A percentile compares a stretch with the other conserved stretches of the same genome.
These are phyloP conservation scores for Suillus tomentosus DNA, from an alignment of 768 basidiomycete species.

Conservation along the genomic window DNA sequence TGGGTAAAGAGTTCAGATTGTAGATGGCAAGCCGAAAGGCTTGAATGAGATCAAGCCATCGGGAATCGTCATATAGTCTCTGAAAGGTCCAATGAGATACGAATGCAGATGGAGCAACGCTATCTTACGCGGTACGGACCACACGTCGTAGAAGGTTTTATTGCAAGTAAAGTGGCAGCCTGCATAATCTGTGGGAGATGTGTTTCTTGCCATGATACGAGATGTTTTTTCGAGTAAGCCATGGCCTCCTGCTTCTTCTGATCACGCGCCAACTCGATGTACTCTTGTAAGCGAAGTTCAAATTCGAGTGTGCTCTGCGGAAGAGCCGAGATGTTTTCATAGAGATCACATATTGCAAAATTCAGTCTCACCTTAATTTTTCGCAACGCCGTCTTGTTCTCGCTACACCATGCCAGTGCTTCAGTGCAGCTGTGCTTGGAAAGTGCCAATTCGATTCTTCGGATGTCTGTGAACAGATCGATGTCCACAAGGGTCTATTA, in stretches of 20 bases:
- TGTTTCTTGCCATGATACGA: slow-evolving; percentile 80
- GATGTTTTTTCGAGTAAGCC: slow-evolving; percentile 77
- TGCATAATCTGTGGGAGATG: slow-evolving; percentile 78
- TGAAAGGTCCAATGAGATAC: slow-evolving; percentile 33
- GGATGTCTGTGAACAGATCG: slow-evolving; percentile 88
- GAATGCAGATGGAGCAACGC: background rate
- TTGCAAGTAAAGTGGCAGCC: slow-evolving; percentile 77
- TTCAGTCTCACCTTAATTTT: slow-evolving; percentile 73
- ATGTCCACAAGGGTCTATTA: slow-evolving; percentile 83
- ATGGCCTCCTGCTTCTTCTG: slow-evolving; percentile 76
- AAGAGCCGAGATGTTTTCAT: slow-evolving; percentile 20
- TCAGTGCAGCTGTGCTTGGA: slow-evolving; percentile 77
- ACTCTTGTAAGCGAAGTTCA: slow-evolving; percentile 93
- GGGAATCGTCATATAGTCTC: slow-evolving; percentile 79
- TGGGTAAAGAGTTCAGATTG: slow-evolving; percentile 82
- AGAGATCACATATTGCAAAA: slow-evolving; percentile 14
- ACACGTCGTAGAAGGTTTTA: slow-evolving; percentile 67
- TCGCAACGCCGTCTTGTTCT: slow-evolving; percentile 90
- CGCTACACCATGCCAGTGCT: slow-evolving; percentile 93
- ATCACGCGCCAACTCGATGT: slow-evolving; percentile 84
- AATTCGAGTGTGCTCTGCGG: slow-evolving; percentile 92
- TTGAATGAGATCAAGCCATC: slow-evolving; percentile 75
- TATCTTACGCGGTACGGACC: slow-evolving; percentile 76
- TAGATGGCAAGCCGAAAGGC: slow-evolving; percentile 88
- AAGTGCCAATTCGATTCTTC: slow-evolving; percentile 82